Conservation (phyloP, 1,284 basidiomycete species). For the Coriolopsis trogii region DNA sequence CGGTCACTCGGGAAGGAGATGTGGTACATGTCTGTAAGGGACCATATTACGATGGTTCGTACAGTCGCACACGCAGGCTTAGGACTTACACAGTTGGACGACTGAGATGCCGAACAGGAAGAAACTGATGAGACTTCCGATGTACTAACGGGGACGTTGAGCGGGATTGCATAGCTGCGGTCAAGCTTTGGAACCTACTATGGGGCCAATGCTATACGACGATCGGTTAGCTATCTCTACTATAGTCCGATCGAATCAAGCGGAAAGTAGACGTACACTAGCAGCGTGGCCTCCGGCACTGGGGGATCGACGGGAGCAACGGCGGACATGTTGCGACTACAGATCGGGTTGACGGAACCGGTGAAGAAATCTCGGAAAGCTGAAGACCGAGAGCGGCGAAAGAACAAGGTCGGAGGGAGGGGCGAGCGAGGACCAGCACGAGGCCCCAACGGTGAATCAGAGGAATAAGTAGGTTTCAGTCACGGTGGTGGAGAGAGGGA, state of each 20-base stretch:
- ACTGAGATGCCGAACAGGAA: constrained; percentile 11
- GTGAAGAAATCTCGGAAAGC: not conserved
- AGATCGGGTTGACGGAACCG: not conserved
- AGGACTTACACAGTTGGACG: constrained; percentile 6
- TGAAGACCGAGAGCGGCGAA: not conserved
- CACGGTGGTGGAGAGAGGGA: not conserved
- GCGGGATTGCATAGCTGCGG: not conserved
- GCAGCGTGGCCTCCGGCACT: constrained; percentile 4
- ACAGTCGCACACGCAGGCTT: no score
- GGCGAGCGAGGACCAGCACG: not conserved
- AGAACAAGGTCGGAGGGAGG: not conserved
- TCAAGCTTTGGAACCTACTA: not conserved
- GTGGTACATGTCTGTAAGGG: constrained; percentile 5
- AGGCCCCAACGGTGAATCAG: not conserved
- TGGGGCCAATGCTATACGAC: constrained; percentile 2
- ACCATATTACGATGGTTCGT: not conserved
- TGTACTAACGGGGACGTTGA: not conserved
- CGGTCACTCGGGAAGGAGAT: constrained; percentile 9
- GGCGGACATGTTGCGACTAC: constrained; percentile 2
- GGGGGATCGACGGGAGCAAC: not conserved
- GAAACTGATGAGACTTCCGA: constrained; percentile 5
- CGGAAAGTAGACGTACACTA: not conserved
- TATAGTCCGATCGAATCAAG: not conserved
- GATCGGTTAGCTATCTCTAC: not conserved
- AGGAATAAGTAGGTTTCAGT: not conserved